phyloP scores from a whole-genome alignment of 768 basidiomycete species.

The Boletus rubropictus region DNA sequence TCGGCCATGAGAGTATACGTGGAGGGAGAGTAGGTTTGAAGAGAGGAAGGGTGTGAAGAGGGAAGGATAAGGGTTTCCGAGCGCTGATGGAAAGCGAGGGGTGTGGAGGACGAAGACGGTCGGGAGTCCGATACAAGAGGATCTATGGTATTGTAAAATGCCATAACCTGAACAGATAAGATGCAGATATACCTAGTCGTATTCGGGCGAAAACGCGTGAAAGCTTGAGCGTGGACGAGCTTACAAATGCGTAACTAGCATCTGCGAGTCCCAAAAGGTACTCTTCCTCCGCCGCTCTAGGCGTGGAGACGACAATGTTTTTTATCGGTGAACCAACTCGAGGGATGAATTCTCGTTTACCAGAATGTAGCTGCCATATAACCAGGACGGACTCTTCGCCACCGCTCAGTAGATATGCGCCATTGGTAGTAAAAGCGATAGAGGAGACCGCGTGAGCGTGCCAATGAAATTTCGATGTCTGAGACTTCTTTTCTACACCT shows the following conservation, averaged over 20 bases:
- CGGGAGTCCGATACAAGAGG: conserved; percentile 30
- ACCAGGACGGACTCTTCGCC: conserved; percentile 97
- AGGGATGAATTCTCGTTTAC: conserved; percentile 88
- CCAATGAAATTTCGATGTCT: conserved; percentile 90
- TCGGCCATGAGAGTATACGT: conserved; percentile 72
- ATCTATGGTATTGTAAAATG: conserved; percentile 25
- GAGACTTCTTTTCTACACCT: conserved; percentile 72
- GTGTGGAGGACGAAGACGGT: conserved; percentile 42
- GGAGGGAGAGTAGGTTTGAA: conserved; percentile 81
- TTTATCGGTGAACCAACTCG: conserved; percentile 84
- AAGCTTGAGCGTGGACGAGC: conserved; percentile 65
- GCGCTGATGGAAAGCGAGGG: conserved; percentile 68
- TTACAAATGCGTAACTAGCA: conserved; percentile 73
- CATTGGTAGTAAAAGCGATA: conserved; percentile 81
- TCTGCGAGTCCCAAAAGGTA: conserved; percentile 81
- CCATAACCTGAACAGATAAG: neutral
- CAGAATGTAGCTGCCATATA: conserved; percentile 89
- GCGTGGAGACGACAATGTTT: conserved; percentile 55
- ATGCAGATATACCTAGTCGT: conserved; percentile 56
- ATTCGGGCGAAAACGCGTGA: conserved; percentile 69
- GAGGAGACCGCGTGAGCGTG: conserved; percentile 92
- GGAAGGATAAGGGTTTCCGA: conserved; percentile 80
- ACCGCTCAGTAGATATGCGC: conserved; percentile 87
- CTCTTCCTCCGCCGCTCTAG: conserved; percentile 64
- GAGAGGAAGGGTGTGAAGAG: conserved; percentile 91